These are phyloP conservation scores for Carex myosuroides DNA, from an alignment of 176 grass and related monocot genomes.

Conservation along the genomic window DNA sequence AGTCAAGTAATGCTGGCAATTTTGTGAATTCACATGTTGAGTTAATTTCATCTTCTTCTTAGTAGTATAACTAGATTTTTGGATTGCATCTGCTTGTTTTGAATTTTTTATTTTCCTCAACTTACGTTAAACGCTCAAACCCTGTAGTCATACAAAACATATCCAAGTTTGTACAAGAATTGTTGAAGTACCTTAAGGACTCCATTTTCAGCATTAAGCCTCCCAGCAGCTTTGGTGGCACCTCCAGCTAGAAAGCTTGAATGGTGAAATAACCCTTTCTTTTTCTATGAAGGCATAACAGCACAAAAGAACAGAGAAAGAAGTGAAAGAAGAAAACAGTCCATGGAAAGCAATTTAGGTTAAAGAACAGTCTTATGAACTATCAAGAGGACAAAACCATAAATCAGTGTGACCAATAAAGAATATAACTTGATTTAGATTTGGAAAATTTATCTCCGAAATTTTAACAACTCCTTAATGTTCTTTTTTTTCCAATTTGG, in stretches of 20 bases:
- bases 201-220: slow-evolving; percentile 64
- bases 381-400: neutral
- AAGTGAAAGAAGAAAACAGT: neutral
- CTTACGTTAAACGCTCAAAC: neutral
- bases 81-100: neutral
- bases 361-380: neutral
- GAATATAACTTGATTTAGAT: neutral
- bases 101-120: neutral
- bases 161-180: neutral
- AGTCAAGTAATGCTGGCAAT: neutral
- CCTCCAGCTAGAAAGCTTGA: slow-evolving; percentile 97
- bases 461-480: neutral
- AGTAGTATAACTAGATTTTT: neutral
- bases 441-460: neutral
- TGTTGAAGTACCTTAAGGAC: slow-evolving; percentile 49
- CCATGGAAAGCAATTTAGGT: slow-evolving; percentile 4
- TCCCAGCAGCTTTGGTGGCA: slow-evolving; percentile 77
- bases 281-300: slow-evolving; percentile 43
- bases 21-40: neutral
- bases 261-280: slow-evolving; percentile 88
- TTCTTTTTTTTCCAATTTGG: neutral
- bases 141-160: neutral
- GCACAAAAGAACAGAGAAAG: neutral
- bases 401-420: neutral
- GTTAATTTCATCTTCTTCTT: neutral